Evolutionary conservation across 805 yeast genomes (phyloP), one percentile per base, ranked within the genome.

Genomic region (Suhomyces sp.): DNA sequence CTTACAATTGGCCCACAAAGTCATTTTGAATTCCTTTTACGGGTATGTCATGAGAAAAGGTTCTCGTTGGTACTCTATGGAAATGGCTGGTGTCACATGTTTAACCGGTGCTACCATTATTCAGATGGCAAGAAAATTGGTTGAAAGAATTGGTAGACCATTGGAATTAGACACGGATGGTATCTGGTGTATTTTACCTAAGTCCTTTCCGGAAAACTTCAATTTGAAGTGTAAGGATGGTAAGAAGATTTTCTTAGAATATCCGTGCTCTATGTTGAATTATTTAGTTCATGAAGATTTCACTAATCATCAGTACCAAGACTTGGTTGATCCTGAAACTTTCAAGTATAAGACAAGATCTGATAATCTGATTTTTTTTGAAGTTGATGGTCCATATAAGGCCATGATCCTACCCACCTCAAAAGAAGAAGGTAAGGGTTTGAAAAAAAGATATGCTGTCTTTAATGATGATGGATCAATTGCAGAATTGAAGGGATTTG

Each of bases 21-120:
- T 91, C 54, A 93, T 93, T 63, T 72, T 93, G 51, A 93, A 93
- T 54, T 91, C 98, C 0, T 93, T 93, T 56, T 93, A 93, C 52
- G 99, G 99, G 32, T 93, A 93, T 53, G 98, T 93, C 10, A 93
- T 93, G 98, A 77, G 99, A 62, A 93, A 93, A 53, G 99, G 98
- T 25, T 93, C 98, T 0, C 74, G 99, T 41, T 93, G 99, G 99
- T 93, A 90, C 53, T 93, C 98, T 0, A 88, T 93, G 93, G 98
- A 93, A 60, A 93, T 95, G 98, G 99, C 98, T 0, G 99, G 99
- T 44, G 93, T 93, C 13, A 93, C 99, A 0, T 95, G 98, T 72
- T 71, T 90, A 31, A 93, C 98, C 0, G 99, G 99, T 35, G 96
- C 98, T 0, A 88, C 95, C 0, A 93, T 93, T 50, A 93, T 93